Evolutionary conservation across 2,329 filamentous ascomycete species (phyloP).

Genomic region (Aspergillus spinulosporus): DNA sequence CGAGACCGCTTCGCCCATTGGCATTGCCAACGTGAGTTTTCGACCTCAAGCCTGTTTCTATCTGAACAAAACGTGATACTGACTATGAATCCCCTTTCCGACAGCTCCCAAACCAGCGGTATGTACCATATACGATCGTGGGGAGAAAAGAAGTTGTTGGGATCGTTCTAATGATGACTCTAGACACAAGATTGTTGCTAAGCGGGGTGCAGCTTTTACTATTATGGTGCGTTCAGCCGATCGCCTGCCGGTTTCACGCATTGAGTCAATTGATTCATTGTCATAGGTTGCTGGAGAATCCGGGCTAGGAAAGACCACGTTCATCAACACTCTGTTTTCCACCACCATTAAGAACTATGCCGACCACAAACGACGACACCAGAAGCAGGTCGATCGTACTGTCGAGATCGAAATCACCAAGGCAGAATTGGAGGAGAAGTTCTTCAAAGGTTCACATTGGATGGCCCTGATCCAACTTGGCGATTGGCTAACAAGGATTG

Average conservation of each 20-base stretch:
- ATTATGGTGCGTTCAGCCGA: slow-evolving; percentile 74
- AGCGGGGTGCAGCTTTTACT: slow-evolving; percentile 94
- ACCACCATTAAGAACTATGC: slow-evolving; percentile 99
- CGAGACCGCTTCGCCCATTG: slow-evolving; percentile 67
- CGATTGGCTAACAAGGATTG: slow-evolving; percentile 23
- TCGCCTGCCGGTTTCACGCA: background rate
- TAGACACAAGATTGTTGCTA: slow-evolving; percentile 71
- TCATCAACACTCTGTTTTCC: slow-evolving; percentile 99
- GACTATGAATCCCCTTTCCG: slow-evolving; percentile 35
- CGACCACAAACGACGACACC: slow-evolving; percentile 98
- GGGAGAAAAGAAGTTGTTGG: background rate
- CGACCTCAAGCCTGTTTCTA: background rate
- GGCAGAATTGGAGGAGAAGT: slow-evolving; percentile 99
- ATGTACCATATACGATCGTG: slow-evolving; percentile 38
- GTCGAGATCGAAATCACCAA: slow-evolving; percentile 99
- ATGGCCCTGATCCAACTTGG: background rate
- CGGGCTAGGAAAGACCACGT: slow-evolving; percentile 97
- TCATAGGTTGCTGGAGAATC: slow-evolving; percentile 93
- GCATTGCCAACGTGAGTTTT: slow-evolving; percentile 69
- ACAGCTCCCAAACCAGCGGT: slow-evolving; percentile 70
- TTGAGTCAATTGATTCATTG: slow-evolving; percentile 28
- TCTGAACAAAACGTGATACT: slow-evolving; percentile 5
- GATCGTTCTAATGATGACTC: slow-evolving; percentile 14
- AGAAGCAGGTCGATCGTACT: slow-evolving; percentile 99
- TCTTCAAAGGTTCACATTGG: slow-evolving; percentile 84